These are phyloP conservation scores for Naganishia cerealis DNA, from an alignment of 1,284 basidiomycete species.

Conservation along the genomic window DNA sequence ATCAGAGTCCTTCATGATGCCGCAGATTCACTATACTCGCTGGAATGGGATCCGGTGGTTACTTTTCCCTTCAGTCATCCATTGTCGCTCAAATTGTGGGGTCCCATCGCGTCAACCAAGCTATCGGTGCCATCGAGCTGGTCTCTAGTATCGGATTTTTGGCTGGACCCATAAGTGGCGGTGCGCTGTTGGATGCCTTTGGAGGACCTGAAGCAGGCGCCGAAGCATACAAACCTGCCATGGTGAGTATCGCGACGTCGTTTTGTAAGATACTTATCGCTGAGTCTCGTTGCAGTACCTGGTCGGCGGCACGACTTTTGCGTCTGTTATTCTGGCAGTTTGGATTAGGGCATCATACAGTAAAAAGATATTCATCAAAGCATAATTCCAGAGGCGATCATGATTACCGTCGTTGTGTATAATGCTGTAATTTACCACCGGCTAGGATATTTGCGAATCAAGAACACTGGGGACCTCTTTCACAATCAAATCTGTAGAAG, in stretches of 20 bases:
- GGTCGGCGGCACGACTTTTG: slow-evolving; percentile 25
- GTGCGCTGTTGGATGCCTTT: slow-evolving; percentile 36
- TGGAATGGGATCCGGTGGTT: slow-evolving; percentile 36
- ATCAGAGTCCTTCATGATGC: not conserved
- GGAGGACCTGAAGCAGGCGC: slow-evolving; percentile 35
- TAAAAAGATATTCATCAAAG: slow-evolving; percentile 26
- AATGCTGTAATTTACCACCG: not conserved
- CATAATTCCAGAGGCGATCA: not conserved
- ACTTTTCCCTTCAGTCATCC: slow-evolving; percentile 37
- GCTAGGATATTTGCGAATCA: no score
- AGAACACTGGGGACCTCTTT: no score
- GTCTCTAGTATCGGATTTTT: slow-evolving; percentile 35
- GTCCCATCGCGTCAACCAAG: slow-evolving; percentile 33
- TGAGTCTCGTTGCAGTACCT: slow-evolving; percentile 12
- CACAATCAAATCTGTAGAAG: no score
- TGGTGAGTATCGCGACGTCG: slow-evolving; percentile 21
- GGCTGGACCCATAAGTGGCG: slow-evolving; percentile 37
- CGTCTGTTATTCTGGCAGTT: slow-evolving; percentile 13
- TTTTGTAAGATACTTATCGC: not conserved
- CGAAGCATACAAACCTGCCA: slow-evolving; percentile 35
- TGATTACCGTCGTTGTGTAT: not conserved
- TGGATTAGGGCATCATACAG: slow-evolving; percentile 24
- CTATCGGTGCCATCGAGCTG: slow-evolving; percentile 34
- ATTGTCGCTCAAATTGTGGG: slow-evolving; percentile 36
- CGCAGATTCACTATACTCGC: slow-evolving; percentile 33